Conservation (phyloP, 139 green algal genomes). For the Chlamydomonas sp. region DNA sequence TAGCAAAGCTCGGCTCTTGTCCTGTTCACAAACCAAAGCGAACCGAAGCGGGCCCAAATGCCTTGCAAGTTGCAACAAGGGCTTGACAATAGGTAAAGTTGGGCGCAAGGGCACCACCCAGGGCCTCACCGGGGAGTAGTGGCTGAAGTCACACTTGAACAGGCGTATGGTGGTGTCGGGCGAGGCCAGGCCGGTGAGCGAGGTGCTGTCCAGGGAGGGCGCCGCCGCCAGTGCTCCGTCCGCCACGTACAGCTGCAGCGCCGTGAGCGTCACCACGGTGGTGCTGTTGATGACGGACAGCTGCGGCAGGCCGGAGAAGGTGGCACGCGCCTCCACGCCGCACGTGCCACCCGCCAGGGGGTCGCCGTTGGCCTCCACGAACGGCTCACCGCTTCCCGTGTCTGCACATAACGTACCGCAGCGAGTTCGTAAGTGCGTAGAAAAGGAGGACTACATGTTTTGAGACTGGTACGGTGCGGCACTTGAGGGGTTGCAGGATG, state of each 20-base stretch:
- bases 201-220: slow-evolving; percentile 31
- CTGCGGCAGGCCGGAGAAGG: slow-evolving; percentile 24
- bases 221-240: not conserved
- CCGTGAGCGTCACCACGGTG: slow-evolving; percentile 29
- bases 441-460: no score
- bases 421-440: no score
- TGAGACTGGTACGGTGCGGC: no score
- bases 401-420: not conserved
- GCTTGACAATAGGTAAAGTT: not conserved
- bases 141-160: slow-evolving; percentile 41
- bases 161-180: slow-evolving; percentile 11
- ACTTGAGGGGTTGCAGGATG: not conserved
- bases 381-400: not conserved
- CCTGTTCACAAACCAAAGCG: not conserved
- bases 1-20: not conserved
- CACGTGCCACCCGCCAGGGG: not conserved
- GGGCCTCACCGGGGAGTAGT: slow-evolving; percentile 28
- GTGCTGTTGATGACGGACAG: slow-evolving; percentile 26
- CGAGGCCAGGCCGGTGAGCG: not conserved
- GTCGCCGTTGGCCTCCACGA: not conserved
- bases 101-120: not conserved
- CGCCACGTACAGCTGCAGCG: slow-evolving; percentile 17
- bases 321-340: slow-evolving; percentile 11
- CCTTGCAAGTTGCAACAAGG: no score
- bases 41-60: no score